These are phyloP conservation scores for Trypanosoma brucei DNA, from an alignment of 208 protist species.

Conservation along the genomic window DNA sequence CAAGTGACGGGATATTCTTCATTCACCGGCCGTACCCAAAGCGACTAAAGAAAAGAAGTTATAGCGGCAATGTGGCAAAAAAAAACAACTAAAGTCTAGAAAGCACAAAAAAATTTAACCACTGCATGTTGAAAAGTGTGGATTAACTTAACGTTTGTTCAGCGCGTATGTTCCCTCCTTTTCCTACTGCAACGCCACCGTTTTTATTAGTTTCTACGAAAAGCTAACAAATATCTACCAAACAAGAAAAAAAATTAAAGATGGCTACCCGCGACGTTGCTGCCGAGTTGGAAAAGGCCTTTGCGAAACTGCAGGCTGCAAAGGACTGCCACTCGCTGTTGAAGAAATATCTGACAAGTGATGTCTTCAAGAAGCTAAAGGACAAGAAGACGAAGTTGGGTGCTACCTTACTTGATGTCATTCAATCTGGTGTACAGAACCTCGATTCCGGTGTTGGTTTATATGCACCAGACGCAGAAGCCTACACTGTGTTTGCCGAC, in stretches of 20 bases:
- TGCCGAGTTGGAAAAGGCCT: constrained; percentile 15
- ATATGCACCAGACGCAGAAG: constrained; percentile 55
- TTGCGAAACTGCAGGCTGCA: constrained; percentile 20
- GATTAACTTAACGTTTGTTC: too few relatives aligned
- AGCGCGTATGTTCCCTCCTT: too few relatives aligned
- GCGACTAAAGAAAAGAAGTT: too few relatives aligned
- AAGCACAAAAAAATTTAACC: too few relatives aligned
- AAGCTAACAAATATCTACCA: not conserved
- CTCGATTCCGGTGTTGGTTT: constrained; percentile 42
- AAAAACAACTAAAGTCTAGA: too few relatives aligned
- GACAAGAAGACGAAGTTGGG: constrained; percentile 32
- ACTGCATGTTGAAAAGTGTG: too few relatives aligned
- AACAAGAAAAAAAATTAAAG: not conserved
- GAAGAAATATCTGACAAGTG: constrained; percentile 48
- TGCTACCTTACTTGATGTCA: constrained; percentile 47
- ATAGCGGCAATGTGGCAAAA: too few relatives aligned
- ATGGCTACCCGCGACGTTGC: constrained; percentile 4
- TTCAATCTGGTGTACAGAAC: constrained; percentile 56
- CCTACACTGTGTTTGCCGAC: constrained; percentile 46
- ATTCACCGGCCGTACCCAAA: too few relatives aligned
- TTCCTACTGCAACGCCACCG: too few relatives aligned
- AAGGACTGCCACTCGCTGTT: constrained; percentile 40
- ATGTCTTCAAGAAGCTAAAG: constrained; percentile 44
- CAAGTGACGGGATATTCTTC: too few relatives aligned
- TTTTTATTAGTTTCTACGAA: too few relatives aligned